Percentiles rank a stretch among this genome's conserved stretches.
Conservation (phyloP, 305 asterid genomes). For the Solanum hybrid region DNA sequence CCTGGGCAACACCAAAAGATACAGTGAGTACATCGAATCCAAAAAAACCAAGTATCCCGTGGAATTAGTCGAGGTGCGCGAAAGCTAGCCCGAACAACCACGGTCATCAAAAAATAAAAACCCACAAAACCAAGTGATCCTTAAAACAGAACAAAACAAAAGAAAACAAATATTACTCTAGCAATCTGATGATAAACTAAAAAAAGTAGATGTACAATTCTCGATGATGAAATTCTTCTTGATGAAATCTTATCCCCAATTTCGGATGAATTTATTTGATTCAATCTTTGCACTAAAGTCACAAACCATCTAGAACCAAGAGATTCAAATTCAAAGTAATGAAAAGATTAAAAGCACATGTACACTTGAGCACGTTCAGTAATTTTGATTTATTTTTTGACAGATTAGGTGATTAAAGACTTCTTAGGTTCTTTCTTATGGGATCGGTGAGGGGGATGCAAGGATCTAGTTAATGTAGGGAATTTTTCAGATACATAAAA, state of each 20-base stretch:
- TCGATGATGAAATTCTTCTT: background rate
- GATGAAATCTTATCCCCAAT: background rate
- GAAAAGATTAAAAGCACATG: background rate
- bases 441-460: background rate
- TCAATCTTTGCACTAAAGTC: background rate
- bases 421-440: background rate
- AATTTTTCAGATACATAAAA: background rate
- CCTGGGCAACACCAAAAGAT: conserved; percentile 33
- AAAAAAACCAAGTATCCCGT: background rate
- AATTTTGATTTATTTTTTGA: background rate
- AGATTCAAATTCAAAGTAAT: background rate
- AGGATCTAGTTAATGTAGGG: background rate
- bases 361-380: background rate
- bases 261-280: background rate
- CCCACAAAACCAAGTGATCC: background rate
- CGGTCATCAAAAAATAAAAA: background rate
- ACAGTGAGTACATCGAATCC: background rate
- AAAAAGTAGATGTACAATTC: background rate
- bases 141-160: background rate
- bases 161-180: background rate
- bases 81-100: background rate
- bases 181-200: background rate
- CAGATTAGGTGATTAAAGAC: background rate
- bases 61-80: background rate
- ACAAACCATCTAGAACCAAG: background rate